These are phyloP conservation scores for Xanthoceras sorbifolium DNA, from an alignment of 345 rosid genomes.

Conservation along the genomic window DNA sequence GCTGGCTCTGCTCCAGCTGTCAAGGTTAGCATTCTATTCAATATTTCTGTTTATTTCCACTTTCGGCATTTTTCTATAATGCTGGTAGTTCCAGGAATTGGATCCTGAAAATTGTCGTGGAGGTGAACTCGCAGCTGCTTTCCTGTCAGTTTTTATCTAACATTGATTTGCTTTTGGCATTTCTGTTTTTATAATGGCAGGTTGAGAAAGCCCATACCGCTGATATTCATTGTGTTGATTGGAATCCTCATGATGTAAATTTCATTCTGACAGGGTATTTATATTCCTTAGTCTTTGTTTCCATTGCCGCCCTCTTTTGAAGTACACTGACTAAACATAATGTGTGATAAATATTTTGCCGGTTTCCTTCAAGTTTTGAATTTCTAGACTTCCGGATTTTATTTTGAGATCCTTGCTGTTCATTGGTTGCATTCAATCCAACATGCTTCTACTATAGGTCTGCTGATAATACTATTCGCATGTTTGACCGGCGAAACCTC, in stretches of 20 bases:
- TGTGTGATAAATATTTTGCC: constrained; percentile 1
- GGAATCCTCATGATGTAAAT: constrained; percentile 68
- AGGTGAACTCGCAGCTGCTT: background rate
- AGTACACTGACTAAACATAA: background rate
- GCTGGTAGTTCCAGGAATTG: background rate
- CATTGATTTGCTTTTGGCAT: background rate
- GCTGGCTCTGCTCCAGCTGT: constrained; percentile 49
- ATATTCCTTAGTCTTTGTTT: background rate
- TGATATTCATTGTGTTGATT: constrained; percentile 76
- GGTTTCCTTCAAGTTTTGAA: background rate
- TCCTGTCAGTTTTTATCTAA: background rate
- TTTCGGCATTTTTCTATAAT: background rate
- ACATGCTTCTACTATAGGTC: constrained; percentile 31
- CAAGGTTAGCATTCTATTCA: constrained; percentile 43
- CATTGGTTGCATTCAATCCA: background rate
- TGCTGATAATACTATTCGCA: constrained; percentile 50
- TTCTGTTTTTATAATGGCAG: constrained; percentile 33
- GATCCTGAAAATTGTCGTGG: background rate
- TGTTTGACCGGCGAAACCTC: constrained; percentile 62
- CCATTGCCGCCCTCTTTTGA: background rate
- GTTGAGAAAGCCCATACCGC: constrained; percentile 69
- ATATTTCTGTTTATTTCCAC: background rate
- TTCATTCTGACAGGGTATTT: constrained; percentile 65
- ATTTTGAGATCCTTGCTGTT: background rate
- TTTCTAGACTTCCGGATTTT: background rate